phyloP scores from a whole-genome alignment of 352 stramenopile genomes.

The Peronosclerospora sorghi region DNA sequence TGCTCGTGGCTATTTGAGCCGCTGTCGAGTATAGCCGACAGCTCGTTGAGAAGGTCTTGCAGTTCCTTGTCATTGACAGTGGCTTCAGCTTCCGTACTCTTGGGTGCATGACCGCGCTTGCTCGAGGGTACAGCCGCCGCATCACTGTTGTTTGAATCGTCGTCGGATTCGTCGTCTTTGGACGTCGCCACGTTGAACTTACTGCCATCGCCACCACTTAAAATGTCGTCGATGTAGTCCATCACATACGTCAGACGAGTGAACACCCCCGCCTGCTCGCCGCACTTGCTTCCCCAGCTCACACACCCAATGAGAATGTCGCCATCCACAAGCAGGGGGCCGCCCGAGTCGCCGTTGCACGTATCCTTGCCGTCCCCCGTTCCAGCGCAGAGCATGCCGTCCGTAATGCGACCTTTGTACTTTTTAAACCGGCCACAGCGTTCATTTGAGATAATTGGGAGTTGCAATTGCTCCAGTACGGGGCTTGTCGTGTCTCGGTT shows the following conservation, averaged over 20 bases:
- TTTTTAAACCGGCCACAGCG: constrained; percentile 34
- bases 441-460: constrained; percentile 45
- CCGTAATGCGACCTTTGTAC: constrained; percentile 43
- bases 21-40: too few relatives aligned
- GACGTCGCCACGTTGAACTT: constrained; percentile 9
- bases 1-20: too few relatives aligned
- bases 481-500: constrained; percentile 9
- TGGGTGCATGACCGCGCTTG: too few relatives aligned
- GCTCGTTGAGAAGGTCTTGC: too few relatives aligned
- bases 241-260: constrained; percentile 40
- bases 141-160: too few relatives aligned
- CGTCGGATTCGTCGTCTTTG: too few relatives aligned
- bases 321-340: constrained; percentile 32
- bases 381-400: constrained; percentile 50
- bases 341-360: constrained; percentile 61
- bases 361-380: constrained; percentile 31
- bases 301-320: constrained; percentile 47
- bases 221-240: constrained; percentile 48
- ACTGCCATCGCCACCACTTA: constrained; percentile 23
- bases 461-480: constrained; percentile 31
- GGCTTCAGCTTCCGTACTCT: too few relatives aligned
- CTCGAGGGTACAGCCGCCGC: too few relatives aligned
- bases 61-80: too few relatives aligned
- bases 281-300: constrained; percentile 59
- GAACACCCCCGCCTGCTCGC: constrained; percentile 38